Percentiles rank a stretch among this genome's conserved stretches.
phyloP scores from a whole-genome alignment of 2,329 filamentous ascomycete species.

The Claviceps maximensis region DNA sequence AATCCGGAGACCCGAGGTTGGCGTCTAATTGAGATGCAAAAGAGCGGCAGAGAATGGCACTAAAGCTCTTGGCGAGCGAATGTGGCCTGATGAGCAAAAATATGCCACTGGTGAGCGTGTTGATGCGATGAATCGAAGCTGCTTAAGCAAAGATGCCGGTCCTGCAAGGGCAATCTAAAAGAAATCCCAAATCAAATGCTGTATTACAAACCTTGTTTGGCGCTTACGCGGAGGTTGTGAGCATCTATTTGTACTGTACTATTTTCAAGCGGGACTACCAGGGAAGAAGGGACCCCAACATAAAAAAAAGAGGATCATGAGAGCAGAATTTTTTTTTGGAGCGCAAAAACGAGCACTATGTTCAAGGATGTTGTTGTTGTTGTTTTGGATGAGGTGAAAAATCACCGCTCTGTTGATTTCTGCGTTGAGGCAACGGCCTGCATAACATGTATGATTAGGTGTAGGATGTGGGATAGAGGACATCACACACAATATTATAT shows the following conservation, averaged over 20 bases:
- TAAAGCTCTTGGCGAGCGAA: slow-evolving; percentile 20
- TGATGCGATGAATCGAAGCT: not conserved
- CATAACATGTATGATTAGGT: slow-evolving; percentile 18
- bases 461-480: slow-evolving; percentile 11
- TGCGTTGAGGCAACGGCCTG: slow-evolving; percentile 10
- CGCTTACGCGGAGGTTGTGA: slow-evolving; percentile 6
- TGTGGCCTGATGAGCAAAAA: too few species aligned
- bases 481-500: slow-evolving; percentile 6
- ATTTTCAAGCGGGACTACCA: slow-evolving; percentile 3
- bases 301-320: not conserved
- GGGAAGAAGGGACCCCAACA: not conserved
- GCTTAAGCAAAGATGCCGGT: not conserved
- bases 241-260: slow-evolving; percentile 7
- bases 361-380: slow-evolving; percentile 13
- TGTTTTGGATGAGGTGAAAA: slow-evolving; percentile 10
- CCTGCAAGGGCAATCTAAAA: not conserved
- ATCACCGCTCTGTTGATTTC: slow-evolving; percentile 20
- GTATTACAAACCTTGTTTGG: slow-evolving; percentile 1
- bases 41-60: slow-evolving; percentile 82
- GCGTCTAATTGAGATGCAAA: slow-evolving; percentile 96
- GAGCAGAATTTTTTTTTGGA: not conserved
- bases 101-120: not conserved
- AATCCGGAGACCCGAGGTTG: slow-evolving; percentile 95
- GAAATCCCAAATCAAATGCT: not conserved
- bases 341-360: not conserved